These are phyloP conservation scores for Xylaria sp. DNA, from an alignment of 2,329 filamentous ascomycete species.

Conservation along the genomic window DNA sequence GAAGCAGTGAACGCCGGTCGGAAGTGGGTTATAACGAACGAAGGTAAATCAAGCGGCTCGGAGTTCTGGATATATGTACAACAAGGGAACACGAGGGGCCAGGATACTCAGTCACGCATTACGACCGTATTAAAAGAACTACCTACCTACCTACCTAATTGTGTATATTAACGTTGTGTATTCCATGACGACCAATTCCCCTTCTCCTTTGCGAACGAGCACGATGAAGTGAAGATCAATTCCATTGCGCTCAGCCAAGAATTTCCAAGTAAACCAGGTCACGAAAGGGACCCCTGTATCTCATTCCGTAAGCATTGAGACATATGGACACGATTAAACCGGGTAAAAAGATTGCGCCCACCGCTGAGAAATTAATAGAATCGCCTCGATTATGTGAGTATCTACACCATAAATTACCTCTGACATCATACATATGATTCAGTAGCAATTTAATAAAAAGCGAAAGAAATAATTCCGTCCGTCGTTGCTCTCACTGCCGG, in stretches of 20 bases:
- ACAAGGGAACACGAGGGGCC: not conserved
- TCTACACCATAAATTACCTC: not conserved
- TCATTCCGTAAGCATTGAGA: not conserved
- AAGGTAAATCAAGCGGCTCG: conserved; percentile 13
- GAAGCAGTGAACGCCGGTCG: conserved; percentile 10
- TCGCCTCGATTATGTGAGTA: not conserved
- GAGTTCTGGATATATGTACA: conserved; percentile 20
- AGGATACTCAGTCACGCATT: conserved; percentile 9
- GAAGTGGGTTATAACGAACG: not conserved
- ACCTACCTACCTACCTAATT: conserved; percentile 29
- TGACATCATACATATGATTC: too few relatives aligned
- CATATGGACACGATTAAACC: conserved; percentile 14
- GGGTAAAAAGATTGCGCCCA: conserved; percentile 24
- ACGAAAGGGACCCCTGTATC: not conserved
- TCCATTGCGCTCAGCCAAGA: not conserved
- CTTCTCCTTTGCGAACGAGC: not conserved
- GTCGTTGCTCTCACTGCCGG: not conserved
- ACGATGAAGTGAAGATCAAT: not conserved
- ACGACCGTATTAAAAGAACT: conserved; percentile 37
- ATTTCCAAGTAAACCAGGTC: not conserved
- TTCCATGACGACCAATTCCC: not conserved
- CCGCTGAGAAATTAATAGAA: not conserved
- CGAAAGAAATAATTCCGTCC: not conserved
- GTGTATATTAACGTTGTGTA: conserved; percentile 24
- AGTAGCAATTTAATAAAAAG: not conserved